These are phyloP conservation scores for Trichoderma sp. DNA, from an alignment of 2,329 filamentous ascomycete species.

Conservation along the genomic window DNA sequence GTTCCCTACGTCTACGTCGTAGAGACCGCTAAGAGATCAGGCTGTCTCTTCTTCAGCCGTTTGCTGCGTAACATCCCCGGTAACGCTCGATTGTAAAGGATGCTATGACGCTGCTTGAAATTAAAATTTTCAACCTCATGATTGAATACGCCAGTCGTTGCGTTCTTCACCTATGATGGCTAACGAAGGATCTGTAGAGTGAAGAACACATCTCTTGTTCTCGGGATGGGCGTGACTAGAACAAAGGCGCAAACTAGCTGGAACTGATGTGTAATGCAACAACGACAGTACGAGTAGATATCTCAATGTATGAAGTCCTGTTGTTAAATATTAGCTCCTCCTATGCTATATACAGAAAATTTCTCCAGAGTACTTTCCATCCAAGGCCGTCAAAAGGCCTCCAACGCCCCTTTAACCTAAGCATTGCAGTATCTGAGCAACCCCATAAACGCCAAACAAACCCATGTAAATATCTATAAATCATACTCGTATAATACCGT, in stretches of 20 bases:
- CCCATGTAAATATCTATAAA: neutral
- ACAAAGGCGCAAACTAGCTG: neutral
- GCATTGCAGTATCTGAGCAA: too few species aligned
- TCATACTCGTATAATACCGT: neutral
- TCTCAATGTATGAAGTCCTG: neutral
- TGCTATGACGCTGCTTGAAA: neutral
- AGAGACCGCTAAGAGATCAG: too few species aligned
- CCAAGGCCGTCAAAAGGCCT: neutral
- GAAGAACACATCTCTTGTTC: neutral
- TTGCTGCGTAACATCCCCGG: too few species aligned
- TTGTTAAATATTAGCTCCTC: neutral
- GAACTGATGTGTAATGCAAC: neutral
- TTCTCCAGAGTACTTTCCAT: neutral
- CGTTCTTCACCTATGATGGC: neutral
- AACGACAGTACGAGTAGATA: neutral
- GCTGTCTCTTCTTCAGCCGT: too few species aligned
- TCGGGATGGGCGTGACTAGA: neutral
- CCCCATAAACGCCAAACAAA: neutral
- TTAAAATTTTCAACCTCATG: accelerated
- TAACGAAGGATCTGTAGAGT: neutral
- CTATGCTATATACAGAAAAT: neutral
- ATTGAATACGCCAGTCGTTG: neutral
- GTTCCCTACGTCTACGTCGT: too few species aligned
- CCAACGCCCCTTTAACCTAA: neutral
- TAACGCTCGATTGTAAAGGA: neutral